phyloP scores from a whole-genome alignment of 352 stramenopile genomes.

The Globisporangium megalacanthum region DNA sequence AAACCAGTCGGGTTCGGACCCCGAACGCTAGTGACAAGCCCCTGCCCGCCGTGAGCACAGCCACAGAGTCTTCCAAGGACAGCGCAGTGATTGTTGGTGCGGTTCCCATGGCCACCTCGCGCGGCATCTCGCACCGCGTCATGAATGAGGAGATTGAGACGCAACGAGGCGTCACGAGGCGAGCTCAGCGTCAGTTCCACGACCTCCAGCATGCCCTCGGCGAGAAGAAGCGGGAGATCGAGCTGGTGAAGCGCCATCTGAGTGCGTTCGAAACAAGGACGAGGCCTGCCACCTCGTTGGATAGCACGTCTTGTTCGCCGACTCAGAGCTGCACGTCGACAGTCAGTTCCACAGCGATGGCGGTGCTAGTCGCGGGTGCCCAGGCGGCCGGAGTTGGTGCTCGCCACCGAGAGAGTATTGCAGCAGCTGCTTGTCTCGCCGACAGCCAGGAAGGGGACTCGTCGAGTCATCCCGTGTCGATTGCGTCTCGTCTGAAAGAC shows the following conservation, averaged over 20 bases:
- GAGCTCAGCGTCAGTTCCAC: conserved; percentile 42
- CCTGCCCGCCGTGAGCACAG: not conserved
- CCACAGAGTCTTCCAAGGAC: not conserved
- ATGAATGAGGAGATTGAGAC: conserved; percentile 52
- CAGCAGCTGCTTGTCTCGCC: not conserved
- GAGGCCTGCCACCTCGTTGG: not conserved
- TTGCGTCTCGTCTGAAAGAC: conserved; percentile 24
- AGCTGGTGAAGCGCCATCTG: conserved; percentile 33
- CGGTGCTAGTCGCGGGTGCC: conserved; percentile 3
- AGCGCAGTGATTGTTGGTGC: not conserved
- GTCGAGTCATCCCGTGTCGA: not conserved
- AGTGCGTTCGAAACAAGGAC: conserved; percentile 16
- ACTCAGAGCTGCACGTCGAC: not conserved
- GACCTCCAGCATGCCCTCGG: conserved; percentile 26
- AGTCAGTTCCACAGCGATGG: not conserved
- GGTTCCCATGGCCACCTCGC: not conserved
- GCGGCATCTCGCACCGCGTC: conserved; percentile 28
- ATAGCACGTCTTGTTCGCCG: not conserved
- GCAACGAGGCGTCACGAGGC: conserved; percentile 37
- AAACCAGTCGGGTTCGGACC: not conserved
- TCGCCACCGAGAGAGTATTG: conserved; percentile 7
- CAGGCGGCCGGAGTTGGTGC: conserved; percentile 3
- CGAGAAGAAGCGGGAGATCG: conserved; percentile 30
- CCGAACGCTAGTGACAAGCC: not conserved
- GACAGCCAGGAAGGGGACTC: not conserved